Percentiles rank a stretch among this genome's conserved stretches.
These are phyloP conservation scores for Linnemannia schmuckeri DNA, from an alignment of 192 early-diverging fungal species.

Conservation along the genomic window DNA sequence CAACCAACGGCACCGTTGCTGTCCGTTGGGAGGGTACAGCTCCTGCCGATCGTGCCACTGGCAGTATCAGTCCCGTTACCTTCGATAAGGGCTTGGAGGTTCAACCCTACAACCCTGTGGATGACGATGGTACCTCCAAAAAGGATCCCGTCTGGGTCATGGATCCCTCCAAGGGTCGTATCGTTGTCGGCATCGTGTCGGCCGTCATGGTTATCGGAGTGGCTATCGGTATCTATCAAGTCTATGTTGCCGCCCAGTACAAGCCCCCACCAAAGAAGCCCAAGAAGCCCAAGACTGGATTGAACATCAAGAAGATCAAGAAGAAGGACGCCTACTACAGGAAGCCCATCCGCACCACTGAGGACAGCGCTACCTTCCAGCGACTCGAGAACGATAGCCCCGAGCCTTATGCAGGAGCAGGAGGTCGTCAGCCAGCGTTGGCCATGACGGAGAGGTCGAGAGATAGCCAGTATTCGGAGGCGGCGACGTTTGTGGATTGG, in stretches of 20 bases:
- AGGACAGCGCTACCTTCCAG: slow-evolving; percentile 28
- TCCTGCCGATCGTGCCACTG: background rate
- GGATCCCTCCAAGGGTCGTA: slow-evolving; percentile 20
- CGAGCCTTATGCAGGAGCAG: slow-evolving; percentile 26
- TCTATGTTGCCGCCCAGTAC: slow-evolving; percentile 39
- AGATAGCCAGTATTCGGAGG: slow-evolving; percentile 44
- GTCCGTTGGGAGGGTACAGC: slow-evolving; percentile 41
- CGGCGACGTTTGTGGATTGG: slow-evolving; percentile 44
- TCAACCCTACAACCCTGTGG: slow-evolving; percentile 12
- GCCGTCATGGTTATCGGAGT: slow-evolving; percentile 31
- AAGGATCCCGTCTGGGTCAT: background rate
- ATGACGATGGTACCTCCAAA: background rate
- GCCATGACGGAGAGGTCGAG: slow-evolving; percentile 35
- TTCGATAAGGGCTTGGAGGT: slow-evolving; percentile 14
- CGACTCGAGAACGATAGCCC: slow-evolving; percentile 34
- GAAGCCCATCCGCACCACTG: slow-evolving; percentile 20
- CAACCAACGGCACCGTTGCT: background rate
- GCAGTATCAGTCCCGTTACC: background rate
- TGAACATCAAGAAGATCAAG: slow-evolving; percentile 53
- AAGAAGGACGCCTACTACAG: slow-evolving; percentile 50
- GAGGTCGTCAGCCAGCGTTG: background rate
- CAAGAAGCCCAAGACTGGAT: slow-evolving; percentile 40
- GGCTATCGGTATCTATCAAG: slow-evolving; percentile 32
- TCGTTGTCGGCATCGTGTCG: slow-evolving; percentile 15
- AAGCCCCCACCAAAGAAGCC: slow-evolving; percentile 37